Base-by-base conservation (phyloP, 179 eudicot species). In the Silene coronaria region DNA sequence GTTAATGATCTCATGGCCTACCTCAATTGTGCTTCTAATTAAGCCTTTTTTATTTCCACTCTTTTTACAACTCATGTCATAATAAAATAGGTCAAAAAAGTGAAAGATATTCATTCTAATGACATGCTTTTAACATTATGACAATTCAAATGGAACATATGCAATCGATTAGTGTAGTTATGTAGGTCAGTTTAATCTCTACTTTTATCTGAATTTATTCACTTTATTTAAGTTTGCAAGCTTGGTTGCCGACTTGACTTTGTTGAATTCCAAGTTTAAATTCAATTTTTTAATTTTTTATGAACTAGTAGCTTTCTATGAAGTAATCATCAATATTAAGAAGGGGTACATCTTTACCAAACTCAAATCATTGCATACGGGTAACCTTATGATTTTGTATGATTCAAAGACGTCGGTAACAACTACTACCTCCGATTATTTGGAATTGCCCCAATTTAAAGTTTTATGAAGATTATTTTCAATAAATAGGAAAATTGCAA, bases 1-100 rank as follows among this genome's bases (percentile, higher is more conserved):
- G n/a, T n/a, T n/a, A n/a, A n/a, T n/a, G n/a, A n/a, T n/a, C n/a
- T n/a, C 51, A 69, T 74, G 82, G 11, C 78, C 82, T 74, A 79
- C 48, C n/a, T n/a, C n/a, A n/a, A n/a, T n/a, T n/a, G n/a, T n/a
- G n/a, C n/a, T n/a, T n/a, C 45, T 73, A 73, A 78, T 57, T 73
- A 36, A 60, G 69, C 6, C 28, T 53, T n/a, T n/a, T 70, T 28
- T 36, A 16, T 51, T 5, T 17, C 53, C 28, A 10, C 38, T 59
- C 59, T 28, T 74, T 19, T 30, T 74, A 59, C 75, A 75, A 68
- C 71, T 74, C 53, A 59, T 67, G 72, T 67, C 46, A 24, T 13
- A 32, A 48, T 17, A 75, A 53, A 30, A 32, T 74, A n/a, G 74
- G 78, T 75, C 75, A 75, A 79, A 75, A 79, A 69, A 74, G 42